phyloP scores from a whole-genome alignment of 192 early-diverging fungal species.

The Backusella psychrophila region DNA sequence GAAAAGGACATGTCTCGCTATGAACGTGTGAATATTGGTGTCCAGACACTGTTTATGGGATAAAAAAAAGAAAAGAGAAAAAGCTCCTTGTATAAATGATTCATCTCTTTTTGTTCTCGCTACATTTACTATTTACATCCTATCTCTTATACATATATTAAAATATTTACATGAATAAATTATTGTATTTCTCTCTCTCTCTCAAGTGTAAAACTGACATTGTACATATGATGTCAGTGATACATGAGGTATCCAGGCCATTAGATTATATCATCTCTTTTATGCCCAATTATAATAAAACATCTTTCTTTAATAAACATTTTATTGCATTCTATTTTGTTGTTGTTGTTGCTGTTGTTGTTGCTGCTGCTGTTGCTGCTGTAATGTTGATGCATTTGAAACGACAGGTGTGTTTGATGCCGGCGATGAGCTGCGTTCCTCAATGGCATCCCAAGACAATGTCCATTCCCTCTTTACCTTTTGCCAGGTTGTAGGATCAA shows the following conservation, averaged over 20 bases:
- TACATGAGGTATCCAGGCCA: no score
- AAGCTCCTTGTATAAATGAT: not conserved
- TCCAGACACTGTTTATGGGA: slow-evolving; percentile 31
- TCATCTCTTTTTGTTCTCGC: not conserved
- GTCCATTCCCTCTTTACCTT: slow-evolving; percentile 89
- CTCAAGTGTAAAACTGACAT: no score
- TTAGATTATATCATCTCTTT: no score
- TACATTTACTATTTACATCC: no score
- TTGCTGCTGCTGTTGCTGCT: not conserved
- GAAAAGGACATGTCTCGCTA: slow-evolving; percentile 40
- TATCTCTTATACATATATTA: no score
- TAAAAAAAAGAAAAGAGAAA: not conserved
- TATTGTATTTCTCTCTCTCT: no score
- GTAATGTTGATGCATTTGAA: not conserved
- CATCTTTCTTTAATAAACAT: not conserved
- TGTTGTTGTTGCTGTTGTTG: no score
- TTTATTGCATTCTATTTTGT: not conserved
- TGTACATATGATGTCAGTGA: no score
- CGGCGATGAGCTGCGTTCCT: slow-evolving; percentile 62
- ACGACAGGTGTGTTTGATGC: not conserved
- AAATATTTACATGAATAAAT: no score
- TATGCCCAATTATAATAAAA: no score
- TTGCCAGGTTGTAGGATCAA: slow-evolving; percentile 89
- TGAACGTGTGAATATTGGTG: slow-evolving; percentile 35
- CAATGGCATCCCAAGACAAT: slow-evolving; percentile 84